Base-by-base conservation (phyloP, 192 early-diverging fungal species). In the Entrophospora sp. region DNA sequence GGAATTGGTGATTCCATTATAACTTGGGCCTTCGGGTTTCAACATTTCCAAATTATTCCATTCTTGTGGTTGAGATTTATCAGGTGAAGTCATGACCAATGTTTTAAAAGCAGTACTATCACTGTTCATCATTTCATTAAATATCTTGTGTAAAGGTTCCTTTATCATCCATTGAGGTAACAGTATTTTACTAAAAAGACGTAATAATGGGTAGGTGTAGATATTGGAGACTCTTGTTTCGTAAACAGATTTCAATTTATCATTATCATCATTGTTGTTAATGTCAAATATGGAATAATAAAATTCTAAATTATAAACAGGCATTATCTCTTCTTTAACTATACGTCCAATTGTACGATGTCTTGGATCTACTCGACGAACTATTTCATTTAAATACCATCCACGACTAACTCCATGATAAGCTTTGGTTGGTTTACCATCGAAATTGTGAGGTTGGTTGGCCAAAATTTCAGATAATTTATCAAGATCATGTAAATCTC, bases 361-460 rank as follows among this genome's bases (percentile, higher is more conserved):
- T 37, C 75, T 45, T 8, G 83, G 79, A 64, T 85, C 85, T 9
- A 75, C 85, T 0, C 88, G 76, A 0, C 82, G 74, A n/a, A 85
- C 82, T 61, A 90, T 64, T 67, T 88, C 87, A 68, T 90, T 90
- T 25, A 88, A 36, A 64, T 85, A 89, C 83, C 83, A 89, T 13
- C 87, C 88, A 13, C 85, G 77, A 0, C 83, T 81, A 20, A 83
- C 71, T 8, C 82, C 82, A 38, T 88, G 85, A 58, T 89, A 89
- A 3, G 81, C 75, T 20, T 72, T 73, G 14, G 62, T 69, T 14
- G 62, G 37, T 27, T 61, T 46, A 3, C 89, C 86, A 60, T 67
- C 73, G 59, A 85, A 90, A 61, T 85, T 81, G 64, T 90, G 89
- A 8, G 75, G 73, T 67, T 89, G 87, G 3, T 35, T 64, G 0